These are phyloP conservation scores for Xylaria arbuscula DNA, from an alignment of 2,329 filamentous ascomycete genomes.

Conservation along the genomic window DNA sequence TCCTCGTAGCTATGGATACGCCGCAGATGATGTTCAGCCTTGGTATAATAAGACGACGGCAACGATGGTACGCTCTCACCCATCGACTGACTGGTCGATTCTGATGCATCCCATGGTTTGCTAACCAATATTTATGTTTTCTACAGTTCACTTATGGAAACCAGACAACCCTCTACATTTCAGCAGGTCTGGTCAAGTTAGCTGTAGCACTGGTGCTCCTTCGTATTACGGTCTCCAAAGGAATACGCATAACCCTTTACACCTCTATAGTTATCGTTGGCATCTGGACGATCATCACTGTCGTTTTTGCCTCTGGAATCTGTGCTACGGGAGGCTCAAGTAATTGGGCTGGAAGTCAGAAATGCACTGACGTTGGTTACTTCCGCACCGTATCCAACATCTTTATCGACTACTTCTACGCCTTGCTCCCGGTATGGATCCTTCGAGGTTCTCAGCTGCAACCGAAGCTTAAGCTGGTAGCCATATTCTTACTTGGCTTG, in stretches of 20 bases:
- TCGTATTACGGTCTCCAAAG: slow-evolving; percentile 45
- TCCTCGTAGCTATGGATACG: slow-evolving; percentile 46
- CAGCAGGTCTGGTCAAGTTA: slow-evolving; percentile 50
- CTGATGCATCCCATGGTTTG: not conserved
- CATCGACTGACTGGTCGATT: not conserved
- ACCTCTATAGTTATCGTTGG: slow-evolving; percentile 46
- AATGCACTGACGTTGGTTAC: slow-evolving; percentile 47
- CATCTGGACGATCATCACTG: slow-evolving; percentile 50
- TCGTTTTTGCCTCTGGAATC: slow-evolving; percentile 48
- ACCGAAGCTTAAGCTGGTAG: slow-evolving; percentile 45
- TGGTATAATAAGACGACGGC: slow-evolving; percentile 42
- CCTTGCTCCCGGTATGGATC: slow-evolving; percentile 48
- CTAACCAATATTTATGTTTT: slow-evolving; percentile 26
- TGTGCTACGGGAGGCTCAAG: slow-evolving; percentile 47
- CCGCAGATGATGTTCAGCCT: slow-evolving; percentile 42
- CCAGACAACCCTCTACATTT: slow-evolving; percentile 49
- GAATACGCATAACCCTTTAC: slow-evolving; percentile 43
- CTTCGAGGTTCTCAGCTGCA: slow-evolving; percentile 48
- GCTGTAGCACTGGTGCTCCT: slow-evolving; percentile 51
- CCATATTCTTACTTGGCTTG: slow-evolving; percentile 48
- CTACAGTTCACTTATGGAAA: slow-evolving; percentile 48
- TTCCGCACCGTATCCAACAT: slow-evolving; percentile 52
- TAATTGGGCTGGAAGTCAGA: slow-evolving; percentile 47
- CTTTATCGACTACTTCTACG: slow-evolving; percentile 52
- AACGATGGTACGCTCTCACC: slow-evolving; percentile 32